These are phyloP conservation scores for Dictyophora rubrovolvata DNA, from an alignment of 768 basidiomycete genomes.

Conservation along the genomic window DNA sequence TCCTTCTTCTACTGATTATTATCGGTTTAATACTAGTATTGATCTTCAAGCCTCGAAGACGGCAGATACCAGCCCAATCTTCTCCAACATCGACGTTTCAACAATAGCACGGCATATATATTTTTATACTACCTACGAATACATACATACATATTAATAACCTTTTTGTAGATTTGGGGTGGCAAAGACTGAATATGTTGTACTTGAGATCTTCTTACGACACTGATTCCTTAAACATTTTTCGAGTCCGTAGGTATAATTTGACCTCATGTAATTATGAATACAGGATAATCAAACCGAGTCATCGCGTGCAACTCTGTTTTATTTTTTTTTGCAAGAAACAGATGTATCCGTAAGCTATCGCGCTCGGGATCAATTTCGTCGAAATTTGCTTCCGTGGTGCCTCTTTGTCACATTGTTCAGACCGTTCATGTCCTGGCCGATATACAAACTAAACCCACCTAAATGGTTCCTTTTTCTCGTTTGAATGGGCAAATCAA, in stretches of 20 bases:
- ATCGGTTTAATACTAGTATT: conserved; percentile 79
- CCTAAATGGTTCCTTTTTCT: background rate
- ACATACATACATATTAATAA: no score
- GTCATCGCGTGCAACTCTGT: background rate
- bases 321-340: background rate
- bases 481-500: background rate
- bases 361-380: background rate
- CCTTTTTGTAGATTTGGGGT: no score
- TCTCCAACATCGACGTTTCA: background rate
- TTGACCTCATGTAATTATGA: no score
- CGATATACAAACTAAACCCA: background rate
- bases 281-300: background rate
- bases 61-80: background rate
- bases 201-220: no score
- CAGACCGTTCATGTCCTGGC: background rate
- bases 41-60: conserved; percentile 76
- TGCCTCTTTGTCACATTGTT: background rate
- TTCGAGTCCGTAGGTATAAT: no score
- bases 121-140: background rate
- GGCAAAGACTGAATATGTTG: no score
- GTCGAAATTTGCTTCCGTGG: background rate
- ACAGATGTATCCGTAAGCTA: background rate
- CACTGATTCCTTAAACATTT: no score
- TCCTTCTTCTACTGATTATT: conserved; percentile 83
- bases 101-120: background rate